Conservation (phyloP, 306 rosid genomes). For the Acmispon strigosus region DNA sequence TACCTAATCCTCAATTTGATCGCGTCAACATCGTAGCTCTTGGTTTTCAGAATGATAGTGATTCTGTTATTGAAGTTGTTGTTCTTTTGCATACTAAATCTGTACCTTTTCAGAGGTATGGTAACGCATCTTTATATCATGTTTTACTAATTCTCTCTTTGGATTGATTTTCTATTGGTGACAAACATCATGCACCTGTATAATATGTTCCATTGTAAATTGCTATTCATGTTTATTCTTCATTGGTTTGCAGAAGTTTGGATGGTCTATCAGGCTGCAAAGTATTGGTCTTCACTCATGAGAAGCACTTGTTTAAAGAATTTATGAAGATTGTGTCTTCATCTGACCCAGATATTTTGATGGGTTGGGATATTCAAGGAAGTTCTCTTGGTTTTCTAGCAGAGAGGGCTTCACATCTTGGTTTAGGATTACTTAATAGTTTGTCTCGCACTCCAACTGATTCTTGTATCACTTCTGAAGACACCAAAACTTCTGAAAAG, state of each 20-base stretch:
- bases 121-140: conserved; percentile 4
- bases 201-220: conserved; percentile 19
- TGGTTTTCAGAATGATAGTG: conserved; percentile 62
- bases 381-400: conserved; percentile 94
- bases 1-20: conserved; percentile 83
- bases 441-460: conserved; percentile 79
- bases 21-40: conserved; percentile 61
- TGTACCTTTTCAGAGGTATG: conserved; percentile 55
- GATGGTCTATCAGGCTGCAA: conserved; percentile 64
- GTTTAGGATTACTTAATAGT: conserved; percentile 64
- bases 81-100: conserved; percentile 53
- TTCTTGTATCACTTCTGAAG: conserved; percentile 38
- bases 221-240: conserved; percentile 17
- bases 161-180: background rate
- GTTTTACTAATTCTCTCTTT: background rate
- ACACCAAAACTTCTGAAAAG: conserved; percentile 33
- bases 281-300: conserved; percentile 54
- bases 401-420: conserved; percentile 76
- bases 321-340: conserved; percentile 59
- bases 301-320: conserved; percentile 53
- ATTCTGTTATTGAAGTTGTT: conserved; percentile 44
- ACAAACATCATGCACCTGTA: conserved; percentile 8
- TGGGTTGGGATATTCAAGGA: conserved; percentile 96
- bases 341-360: conserved; percentile 72
- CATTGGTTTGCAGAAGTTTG: conserved; percentile 47